A percentile compares a stretch with the other conserved stretches of the same genome.
Conservation (phyloP, 169 alveolate species). For the Cyclospora cayetanensis region DNA sequence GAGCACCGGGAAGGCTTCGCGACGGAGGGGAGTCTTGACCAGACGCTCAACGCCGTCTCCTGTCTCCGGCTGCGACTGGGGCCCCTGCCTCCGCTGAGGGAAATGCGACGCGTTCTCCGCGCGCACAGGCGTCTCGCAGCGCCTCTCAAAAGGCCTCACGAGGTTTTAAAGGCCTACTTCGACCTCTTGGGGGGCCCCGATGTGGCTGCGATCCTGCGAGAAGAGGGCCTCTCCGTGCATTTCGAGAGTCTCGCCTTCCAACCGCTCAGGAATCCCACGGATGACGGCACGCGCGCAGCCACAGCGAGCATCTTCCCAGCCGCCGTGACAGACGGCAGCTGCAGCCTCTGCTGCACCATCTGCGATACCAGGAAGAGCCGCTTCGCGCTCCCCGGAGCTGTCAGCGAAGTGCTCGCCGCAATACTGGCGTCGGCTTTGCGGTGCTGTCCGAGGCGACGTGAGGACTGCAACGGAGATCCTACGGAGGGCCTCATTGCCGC, state of each 20-base stretch:
- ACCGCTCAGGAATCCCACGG: not conserved
- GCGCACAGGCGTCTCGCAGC: not conserved
- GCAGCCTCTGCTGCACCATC: constrained; percentile 6
- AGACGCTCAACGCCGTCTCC: constrained; percentile 29
- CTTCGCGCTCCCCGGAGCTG: constrained; percentile 42
- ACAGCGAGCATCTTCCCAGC: not conserved
- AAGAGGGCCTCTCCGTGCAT: not conserved
- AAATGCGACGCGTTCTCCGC: constrained; percentile 60
- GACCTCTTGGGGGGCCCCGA: not conserved
- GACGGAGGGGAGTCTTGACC: not conserved
- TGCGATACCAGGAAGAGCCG: not conserved
- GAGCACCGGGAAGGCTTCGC: not conserved
- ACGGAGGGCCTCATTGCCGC: not conserved
- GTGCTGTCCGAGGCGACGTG: not conserved
- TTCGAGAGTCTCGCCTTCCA: constrained; percentile 25
- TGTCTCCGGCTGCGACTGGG: not conserved
- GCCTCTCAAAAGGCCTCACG: constrained; percentile 37
- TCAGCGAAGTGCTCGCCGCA: constrained; percentile 9
- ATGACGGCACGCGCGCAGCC: not conserved
- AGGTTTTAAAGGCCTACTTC: not conserved
- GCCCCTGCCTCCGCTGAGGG: constrained; percentile 45
- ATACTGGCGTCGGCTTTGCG: constrained; percentile 30
- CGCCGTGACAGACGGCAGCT: not conserved
- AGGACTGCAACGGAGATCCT: not conserved
- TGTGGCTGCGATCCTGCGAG: not conserved